These are phyloP conservation scores for Phaeosphaeriaceae sp. DNA, from an alignment of 2,329 filamentous ascomycete species.

Conservation along the genomic window DNA sequence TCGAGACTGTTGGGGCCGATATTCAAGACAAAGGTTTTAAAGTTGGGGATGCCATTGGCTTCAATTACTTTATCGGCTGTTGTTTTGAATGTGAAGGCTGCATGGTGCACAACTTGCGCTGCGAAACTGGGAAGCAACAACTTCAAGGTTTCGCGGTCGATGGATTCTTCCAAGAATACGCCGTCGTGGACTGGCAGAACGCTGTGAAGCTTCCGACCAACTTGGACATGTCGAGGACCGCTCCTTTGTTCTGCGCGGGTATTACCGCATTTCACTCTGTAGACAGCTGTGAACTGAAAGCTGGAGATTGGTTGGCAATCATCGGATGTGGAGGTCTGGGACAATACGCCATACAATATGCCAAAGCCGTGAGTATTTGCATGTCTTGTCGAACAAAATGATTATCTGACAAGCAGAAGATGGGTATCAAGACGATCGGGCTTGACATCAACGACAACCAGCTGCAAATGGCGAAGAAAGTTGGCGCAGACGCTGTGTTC, in stretches of 20 bases:
- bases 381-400: not conserved
- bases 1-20: conserved; percentile 46
- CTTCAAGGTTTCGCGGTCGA: conserved; percentile 53
- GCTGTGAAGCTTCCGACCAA: conserved; percentile 50
- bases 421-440: conserved; percentile 53
- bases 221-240: conserved; percentile 44
- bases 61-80: conserved; percentile 55
- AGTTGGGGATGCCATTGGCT: conserved; percentile 55
- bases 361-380: conserved; percentile 46
- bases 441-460: conserved; percentile 55
- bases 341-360: conserved; percentile 57
- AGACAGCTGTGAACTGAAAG: conserved; percentile 40
- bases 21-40: conserved; percentile 51
- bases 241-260: conserved; percentile 60
- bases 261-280: conserved; percentile 52
- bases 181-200: conserved; percentile 55
- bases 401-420: conserved; percentile 20
- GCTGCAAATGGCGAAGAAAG: conserved; percentile 48
- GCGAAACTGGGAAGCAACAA: conserved; percentile 48
- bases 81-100: conserved; percentile 59
- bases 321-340: conserved; percentile 56
- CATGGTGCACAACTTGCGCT: conserved; percentile 52
- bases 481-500: conserved; percentile 53
- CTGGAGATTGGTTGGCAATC: conserved; percentile 51
- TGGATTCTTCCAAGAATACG: conserved; percentile 59